phyloP scores from a whole-genome alignment of 768 basidiomycete genomes.

The Dacryopinax primogenitus region DNA sequence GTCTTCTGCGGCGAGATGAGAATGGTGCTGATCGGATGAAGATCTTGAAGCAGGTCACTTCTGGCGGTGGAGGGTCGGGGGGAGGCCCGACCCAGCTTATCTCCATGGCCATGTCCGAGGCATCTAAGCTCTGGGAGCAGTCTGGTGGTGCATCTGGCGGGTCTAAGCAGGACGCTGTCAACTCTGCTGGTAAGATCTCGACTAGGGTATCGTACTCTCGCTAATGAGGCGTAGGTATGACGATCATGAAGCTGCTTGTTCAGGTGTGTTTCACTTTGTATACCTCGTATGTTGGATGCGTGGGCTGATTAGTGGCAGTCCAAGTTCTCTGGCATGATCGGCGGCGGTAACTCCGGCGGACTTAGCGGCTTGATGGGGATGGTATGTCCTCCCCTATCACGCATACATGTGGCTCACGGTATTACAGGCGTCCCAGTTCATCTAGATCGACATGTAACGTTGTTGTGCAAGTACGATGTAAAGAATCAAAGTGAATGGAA shows the following conservation, averaged over 20 bases:
- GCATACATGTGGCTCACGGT: too few species aligned
- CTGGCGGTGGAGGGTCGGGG: conserved; percentile 35
- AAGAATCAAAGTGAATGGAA: neutral
- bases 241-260: conserved; percentile 68
- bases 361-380: conserved; percentile 47
- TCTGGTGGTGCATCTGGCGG: conserved; percentile 48
- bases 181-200: too few species aligned
- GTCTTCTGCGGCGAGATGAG: neutral
- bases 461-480: neutral
- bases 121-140: conserved; percentile 58
- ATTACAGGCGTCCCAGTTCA: neutral
- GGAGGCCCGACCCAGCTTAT: conserved; percentile 50
- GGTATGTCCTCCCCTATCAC: conserved; percentile 35
- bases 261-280: conserved; percentile 25
- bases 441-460: neutral
- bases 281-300: neutral
- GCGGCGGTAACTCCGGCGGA: conserved; percentile 60
- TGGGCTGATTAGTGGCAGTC: conserved; percentile 30
- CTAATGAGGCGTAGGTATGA: too few species aligned
- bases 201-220: too few species aligned
- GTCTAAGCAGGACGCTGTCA: conserved; percentile 61
- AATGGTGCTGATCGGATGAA: too few species aligned
- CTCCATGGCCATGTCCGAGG: conserved; percentile 74
- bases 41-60: conserved; percentile 57
- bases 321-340: conserved; percentile 37